Evolutionary conservation across 2,329 filamentous ascomycete genomes (phyloP).

Genomic region (Teratosphaeria pseudoeucalypti): DNA sequence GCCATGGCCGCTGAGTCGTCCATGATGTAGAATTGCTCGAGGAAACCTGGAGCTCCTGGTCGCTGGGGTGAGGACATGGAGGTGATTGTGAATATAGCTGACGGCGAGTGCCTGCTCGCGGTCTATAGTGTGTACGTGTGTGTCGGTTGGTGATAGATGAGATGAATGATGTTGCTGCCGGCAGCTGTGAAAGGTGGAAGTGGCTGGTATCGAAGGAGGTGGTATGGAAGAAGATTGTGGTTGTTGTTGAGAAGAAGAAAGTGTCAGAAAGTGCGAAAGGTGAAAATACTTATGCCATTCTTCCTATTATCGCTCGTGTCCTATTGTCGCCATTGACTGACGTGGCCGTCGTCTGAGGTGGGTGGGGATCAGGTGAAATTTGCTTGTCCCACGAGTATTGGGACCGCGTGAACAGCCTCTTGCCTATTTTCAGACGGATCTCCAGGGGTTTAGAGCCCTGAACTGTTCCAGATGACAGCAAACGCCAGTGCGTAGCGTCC

Average conservation of each 20-base stretch:
- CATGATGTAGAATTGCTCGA: neutral
- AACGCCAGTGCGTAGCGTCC: neutral
- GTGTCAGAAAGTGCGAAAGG: neutral
- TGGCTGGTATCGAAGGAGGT: neutral
- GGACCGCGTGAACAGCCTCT: neutral
- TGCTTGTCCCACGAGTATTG: neutral
- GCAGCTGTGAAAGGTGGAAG: neutral
- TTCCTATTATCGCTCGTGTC: neutral
- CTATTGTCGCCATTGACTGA: neutral
- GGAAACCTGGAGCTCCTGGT: neutral
- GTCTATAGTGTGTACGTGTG: neutral
- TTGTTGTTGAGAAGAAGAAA: neutral
- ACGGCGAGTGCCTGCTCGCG: neutral
- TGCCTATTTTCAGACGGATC: neutral
- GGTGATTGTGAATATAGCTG: neutral
- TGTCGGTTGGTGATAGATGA: neutral
- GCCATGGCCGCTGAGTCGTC: neutral
- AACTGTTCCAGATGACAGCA: neutral
- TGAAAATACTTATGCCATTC: neutral
- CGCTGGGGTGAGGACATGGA: neutral
- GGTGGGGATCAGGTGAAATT: neutral
- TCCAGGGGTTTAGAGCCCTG: neutral
- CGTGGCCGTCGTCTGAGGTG: neutral
- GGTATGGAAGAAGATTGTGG: neutral
- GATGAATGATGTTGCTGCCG: neutral